Evolutionary conservation across 2,329 filamentous ascomycete species (phyloP), one percentile per base, ranked within the genome.

Genomic region (Fusarium veterinarium): DNA sequence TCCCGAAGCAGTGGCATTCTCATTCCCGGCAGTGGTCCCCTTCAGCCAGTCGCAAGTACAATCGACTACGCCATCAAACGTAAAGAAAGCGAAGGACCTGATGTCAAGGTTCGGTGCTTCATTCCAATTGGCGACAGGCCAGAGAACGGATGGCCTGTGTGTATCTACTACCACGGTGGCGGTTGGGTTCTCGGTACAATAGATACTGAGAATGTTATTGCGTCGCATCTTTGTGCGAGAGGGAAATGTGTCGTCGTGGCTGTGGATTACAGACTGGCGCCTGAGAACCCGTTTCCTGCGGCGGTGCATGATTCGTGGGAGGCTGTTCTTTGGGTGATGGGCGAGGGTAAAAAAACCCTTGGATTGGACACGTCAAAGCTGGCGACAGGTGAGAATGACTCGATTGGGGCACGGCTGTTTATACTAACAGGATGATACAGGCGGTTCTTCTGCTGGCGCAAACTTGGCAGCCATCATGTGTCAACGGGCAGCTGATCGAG

Each of bases 381-480:
- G 14, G 58, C 64, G 2, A 58, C 64, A 31, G 64, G 64, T 49
- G 5, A 16, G 44, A 4, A 14, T 5, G 2, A 14, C 0, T 14
- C 2, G 4, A 45, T 28, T 14, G 3, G 17, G 5, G 0, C 0
- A 1, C 5, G 4, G 8, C 11, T 3, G 17, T 28, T 28, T 7
- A 3, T 33, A 12, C 55, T 63, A 10, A 64, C 8, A 20, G 4
- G 1, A 10, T 25, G 10, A 44, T 17, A 12, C 2, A 68, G 64
- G 65, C 10, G 66, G 66, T 3, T 69, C 66, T 4, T 69, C 66
- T 23, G 66, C 66, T 12, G 66, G 66, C 0, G 64, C 66, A 0
- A 69, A 69, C 14, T 13, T 69, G 11, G 66, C 64, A 8, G 64
- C 64, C 5, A 41, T 69, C 12, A 69, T 69, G 58, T 69, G 66